Base-by-base conservation (phyloP, 345 rosid genomes). In the Bruguiera gymnorhiza region DNA sequence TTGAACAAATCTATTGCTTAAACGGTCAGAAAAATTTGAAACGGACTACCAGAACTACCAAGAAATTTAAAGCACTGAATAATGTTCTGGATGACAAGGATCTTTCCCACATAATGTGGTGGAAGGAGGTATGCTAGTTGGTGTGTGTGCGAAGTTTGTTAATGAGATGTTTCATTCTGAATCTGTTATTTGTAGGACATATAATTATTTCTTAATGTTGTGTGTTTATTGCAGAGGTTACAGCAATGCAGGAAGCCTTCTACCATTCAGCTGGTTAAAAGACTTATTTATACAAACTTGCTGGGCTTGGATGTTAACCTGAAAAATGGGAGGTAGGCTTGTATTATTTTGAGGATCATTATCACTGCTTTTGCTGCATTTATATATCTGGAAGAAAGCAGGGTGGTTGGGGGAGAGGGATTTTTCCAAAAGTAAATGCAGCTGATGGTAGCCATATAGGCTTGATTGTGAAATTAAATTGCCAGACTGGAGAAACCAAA, bases 181-280 rank as follows among this genome's bases (percentile, higher is more conserved):
- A 56, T 23, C 32, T 11, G 34, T 36, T 48, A 55, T 24, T 10
- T 5, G 32, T 27, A 7, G 62, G 63, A 59, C 43, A 19, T 65
- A 30, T 23, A 23, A 9, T 43, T 43, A 51, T 62, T 46, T 55
- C 7, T 34, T 60, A 43, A 56, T 56, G 23, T 5, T 71, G 7
- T 30, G 53, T 32, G 53, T 59, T 73, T 55, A 63, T 72, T 69
- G 63, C 88, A 95, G 97, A 95, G 87, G 77, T 67, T 95, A 82
- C 83, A 88, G 76, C 78, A 75, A 61, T 95, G 96, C 80, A 83
- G 71, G 83, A 95, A 95, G 82, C 91, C 92, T 63, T 95, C 99
- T 64, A 86, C 99, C 15, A 68, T 81, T 48, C 86, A 91, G 46
- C 84, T 95, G 62, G 74, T 85, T 62, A 78, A 81, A 73, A 84